phyloP scores from a whole-genome alignment of 148 eudicot species.

The Silene conica region DNA sequence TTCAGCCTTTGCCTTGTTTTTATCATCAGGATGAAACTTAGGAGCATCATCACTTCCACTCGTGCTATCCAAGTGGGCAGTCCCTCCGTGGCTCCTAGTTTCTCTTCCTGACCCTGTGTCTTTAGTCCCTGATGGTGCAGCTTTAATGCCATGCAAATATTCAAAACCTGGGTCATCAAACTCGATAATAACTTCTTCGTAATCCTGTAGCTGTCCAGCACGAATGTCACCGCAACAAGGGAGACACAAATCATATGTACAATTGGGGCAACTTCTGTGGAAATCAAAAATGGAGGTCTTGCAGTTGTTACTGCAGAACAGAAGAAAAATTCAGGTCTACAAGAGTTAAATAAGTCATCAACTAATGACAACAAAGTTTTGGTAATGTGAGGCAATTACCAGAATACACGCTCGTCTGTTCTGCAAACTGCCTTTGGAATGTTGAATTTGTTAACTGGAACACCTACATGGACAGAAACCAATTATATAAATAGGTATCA shows the following conservation, averaged over 20 bases:
- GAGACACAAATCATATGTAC: conserved; percentile 53
- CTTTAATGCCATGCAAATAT: conserved; percentile 35
- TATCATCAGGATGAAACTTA: background rate
- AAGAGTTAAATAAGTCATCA: conserved; percentile 3
- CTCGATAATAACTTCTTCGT: conserved; percentile 30
- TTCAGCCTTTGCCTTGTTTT: conserved; percentile 16
- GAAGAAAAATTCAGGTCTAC: conserved; percentile 6
- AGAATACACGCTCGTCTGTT: conserved; percentile 18
- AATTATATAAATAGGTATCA: background rate
- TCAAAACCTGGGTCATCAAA: conserved; percentile 28
- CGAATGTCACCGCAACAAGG: conserved; percentile 57
- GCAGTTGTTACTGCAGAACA: conserved; percentile 50
- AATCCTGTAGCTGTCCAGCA: conserved; percentile 35
- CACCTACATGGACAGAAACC: conserved; percentile 18
- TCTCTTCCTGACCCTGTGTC: background rate
- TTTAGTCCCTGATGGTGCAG: background rate
- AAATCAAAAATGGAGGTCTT: conserved; percentile 48
- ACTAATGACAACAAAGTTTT: background rate
- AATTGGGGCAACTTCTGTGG: conserved; percentile 46
- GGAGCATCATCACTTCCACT: conserved; percentile 12
- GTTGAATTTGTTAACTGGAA: conserved; percentile 14
- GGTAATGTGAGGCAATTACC: conserved; percentile 21
- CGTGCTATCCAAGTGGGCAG: background rate
- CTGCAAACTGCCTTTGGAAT: conserved; percentile 9
- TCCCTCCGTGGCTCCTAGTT: background rate